These are phyloP conservation scores for Danielozyma ontarioensis DNA, from an alignment of 805 yeast genomes.

Conservation along the genomic window DNA sequence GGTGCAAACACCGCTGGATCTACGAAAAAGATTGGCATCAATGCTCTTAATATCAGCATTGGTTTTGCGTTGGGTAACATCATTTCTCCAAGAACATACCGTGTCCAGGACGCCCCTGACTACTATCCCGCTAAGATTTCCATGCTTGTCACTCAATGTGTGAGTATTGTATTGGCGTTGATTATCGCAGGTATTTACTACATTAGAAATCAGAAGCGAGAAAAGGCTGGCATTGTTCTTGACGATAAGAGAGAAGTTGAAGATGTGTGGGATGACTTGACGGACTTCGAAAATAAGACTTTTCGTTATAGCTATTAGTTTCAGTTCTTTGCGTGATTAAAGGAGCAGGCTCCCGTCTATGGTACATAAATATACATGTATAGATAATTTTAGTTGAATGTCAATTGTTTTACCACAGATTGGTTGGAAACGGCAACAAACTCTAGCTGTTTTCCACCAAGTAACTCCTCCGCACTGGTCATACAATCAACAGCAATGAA, in stretches of 20 bases:
- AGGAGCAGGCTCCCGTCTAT: too few species aligned
- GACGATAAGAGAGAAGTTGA: constrained; percentile 11
- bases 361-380: too few species aligned
- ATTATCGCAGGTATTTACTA: constrained; percentile 39
- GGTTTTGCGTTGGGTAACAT: constrained; percentile 66
- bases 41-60: constrained; percentile 54
- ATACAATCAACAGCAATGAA: too few species aligned
- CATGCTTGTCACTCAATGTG: constrained; percentile 45
- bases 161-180: constrained; percentile 38
- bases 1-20: constrained; percentile 66
- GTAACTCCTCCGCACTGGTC: too few species aligned
- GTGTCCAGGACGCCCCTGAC: constrained; percentile 44
- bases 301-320: constrained; percentile 51
- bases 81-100: constrained; percentile 66
- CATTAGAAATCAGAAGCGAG: constrained; percentile 50
- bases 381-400: too few species aligned
- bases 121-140: constrained; percentile 59
- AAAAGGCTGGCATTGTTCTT: constrained; percentile 23
- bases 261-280: constrained; percentile 49
- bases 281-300: constrained; percentile 53
- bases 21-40: constrained; percentile 63
- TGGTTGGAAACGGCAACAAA: too few species aligned
- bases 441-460: too few species aligned
- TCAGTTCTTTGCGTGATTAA: too few species aligned
- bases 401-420: too few species aligned